Evolutionary conservation across 345 rosid species (phyloP).

Genomic region (Adansonia digitata): DNA sequence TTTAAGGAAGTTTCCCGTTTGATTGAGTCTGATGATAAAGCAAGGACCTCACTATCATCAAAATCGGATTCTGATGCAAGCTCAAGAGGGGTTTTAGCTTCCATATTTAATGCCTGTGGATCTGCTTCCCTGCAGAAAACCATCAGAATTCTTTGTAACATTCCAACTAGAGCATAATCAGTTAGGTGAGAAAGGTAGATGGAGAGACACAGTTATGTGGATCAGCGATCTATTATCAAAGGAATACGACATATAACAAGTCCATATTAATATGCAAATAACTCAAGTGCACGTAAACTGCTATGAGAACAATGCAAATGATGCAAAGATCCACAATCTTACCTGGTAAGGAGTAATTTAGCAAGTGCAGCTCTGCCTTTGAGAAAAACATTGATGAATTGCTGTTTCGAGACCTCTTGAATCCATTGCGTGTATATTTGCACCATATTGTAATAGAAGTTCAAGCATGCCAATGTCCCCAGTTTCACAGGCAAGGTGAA

Average conservation of each 20-base stretch:
- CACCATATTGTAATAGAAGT: conserved; percentile 92
- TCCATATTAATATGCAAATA: background rate
- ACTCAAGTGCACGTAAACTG: background rate
- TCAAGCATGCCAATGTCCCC: conserved; percentile 96
- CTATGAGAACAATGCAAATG: background rate
- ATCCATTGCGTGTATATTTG: conserved; percentile 69
- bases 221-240: background rate
- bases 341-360: conserved; percentile 84
- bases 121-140: conserved; percentile 76
- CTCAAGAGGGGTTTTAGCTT: conserved; percentile 62
- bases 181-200: background rate
- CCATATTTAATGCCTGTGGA: conserved; percentile 50
- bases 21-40: conserved; percentile 58
- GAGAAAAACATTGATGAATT: conserved; percentile 62
- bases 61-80: conserved; percentile 54
- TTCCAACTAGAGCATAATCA: background rate
- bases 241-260: background rate
- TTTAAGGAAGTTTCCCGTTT: conserved; percentile 32
- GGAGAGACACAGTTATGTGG: background rate
- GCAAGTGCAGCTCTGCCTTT: conserved; percentile 61
- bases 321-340: conserved; percentile 15
- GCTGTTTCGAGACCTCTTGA: conserved; percentile 80
- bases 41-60: conserved; percentile 55
- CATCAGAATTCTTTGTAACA: background rate
- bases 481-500: conserved; percentile 96